These are phyloP conservation scores for Neurospora intermedia DNA, from an alignment of 495 filamentous ascomycete species.

Conservation along the genomic window DNA sequence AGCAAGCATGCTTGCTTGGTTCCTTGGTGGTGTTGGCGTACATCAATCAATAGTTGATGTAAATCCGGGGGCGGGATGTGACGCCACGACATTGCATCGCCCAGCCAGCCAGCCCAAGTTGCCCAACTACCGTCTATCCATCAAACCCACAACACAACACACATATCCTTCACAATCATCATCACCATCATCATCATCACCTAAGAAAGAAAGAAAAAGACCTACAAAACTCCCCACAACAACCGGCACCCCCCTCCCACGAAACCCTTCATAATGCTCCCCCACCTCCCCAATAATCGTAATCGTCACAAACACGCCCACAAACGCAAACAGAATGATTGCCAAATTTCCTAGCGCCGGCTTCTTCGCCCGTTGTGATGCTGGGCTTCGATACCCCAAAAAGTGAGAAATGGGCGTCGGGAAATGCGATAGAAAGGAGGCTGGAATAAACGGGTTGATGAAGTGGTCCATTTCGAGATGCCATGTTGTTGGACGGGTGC, in stretches of 20 bases:
- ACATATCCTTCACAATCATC: not conserved
- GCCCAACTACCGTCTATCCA: not conserved
- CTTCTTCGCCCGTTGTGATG: slow-evolving; percentile 6
- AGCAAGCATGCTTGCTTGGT: too few species aligned
- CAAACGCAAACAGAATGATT: slow-evolving; percentile 39
- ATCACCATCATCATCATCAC: not conserved
- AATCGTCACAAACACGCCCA: slow-evolving; percentile 44
- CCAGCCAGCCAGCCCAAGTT: too few species aligned
- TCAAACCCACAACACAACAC: too few species aligned
- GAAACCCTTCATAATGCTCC: slow-evolving; percentile 26
- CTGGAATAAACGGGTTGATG: slow-evolving; percentile 51
- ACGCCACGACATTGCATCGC: not conserved
- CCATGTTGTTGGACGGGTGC: slow-evolving; percentile 15
- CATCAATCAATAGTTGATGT: not conserved
- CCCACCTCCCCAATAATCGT: slow-evolving; percentile 36
- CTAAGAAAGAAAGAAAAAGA: not conserved
- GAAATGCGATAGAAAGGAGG: slow-evolving; percentile 31
- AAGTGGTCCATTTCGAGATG: slow-evolving; percentile 58
- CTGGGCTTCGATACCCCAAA: slow-evolving; percentile 36
- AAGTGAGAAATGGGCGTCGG: slow-evolving; percentile 37
- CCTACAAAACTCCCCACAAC: slow-evolving; percentile 44
- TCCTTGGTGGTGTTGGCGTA: too few species aligned
- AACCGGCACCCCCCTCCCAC: slow-evolving; percentile 28
- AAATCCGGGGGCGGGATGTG: not conserved
- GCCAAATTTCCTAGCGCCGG: slow-evolving; percentile 37